Conservation (phyloP, 2,329 filamentous ascomycete genomes). For the Colletotrichum melonis region DNA sequence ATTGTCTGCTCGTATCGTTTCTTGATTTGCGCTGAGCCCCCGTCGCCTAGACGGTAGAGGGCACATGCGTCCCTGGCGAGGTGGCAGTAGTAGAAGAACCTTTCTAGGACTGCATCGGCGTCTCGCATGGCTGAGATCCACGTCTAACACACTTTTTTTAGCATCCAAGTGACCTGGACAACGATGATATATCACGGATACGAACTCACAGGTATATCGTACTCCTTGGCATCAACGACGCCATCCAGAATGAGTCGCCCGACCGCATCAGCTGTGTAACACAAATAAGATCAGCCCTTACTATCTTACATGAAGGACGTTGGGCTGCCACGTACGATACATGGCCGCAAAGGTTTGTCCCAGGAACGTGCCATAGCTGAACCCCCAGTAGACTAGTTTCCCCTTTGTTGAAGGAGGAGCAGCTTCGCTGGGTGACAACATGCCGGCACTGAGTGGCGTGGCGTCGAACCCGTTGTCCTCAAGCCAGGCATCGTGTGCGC, state of each 20-base stretch:
- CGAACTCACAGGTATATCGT: slow-evolving; percentile 43
- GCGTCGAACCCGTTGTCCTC: slow-evolving; percentile 24
- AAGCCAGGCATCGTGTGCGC: slow-evolving; percentile 31
- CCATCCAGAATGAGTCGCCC: slow-evolving; percentile 47
- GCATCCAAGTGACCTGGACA: background rate
- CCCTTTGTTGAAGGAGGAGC: slow-evolving; percentile 32
- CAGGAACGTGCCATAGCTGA: slow-evolving; percentile 51
- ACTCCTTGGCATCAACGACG: slow-evolving; percentile 46
- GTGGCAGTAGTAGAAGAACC: slow-evolving; percentile 60
- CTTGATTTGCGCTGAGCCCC: slow-evolving; percentile 35
- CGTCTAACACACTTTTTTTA: slow-evolving; percentile 6
- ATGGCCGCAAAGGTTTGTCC: slow-evolving; percentile 51
- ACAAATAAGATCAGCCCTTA: background rate
- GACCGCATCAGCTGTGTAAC: slow-evolving; percentile 37
- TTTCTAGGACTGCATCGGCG: slow-evolving; percentile 56
- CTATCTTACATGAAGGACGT: background rate
- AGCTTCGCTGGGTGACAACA: slow-evolving; percentile 9
- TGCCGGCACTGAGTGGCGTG: background rate
- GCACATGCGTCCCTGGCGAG: slow-evolving; percentile 52
- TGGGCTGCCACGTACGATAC: slow-evolving; percentile 42
- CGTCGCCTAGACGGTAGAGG: slow-evolving; percentile 50
- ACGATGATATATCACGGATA: background rate
- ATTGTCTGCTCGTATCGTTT: slow-evolving; percentile 47
- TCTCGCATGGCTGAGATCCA: slow-evolving; percentile 55
- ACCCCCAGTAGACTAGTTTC: slow-evolving; percentile 49